These are phyloP conservation scores for Gracilaria caudata DNA, from an alignment of 23 red algal genomes.

Conservation along the genomic window DNA sequence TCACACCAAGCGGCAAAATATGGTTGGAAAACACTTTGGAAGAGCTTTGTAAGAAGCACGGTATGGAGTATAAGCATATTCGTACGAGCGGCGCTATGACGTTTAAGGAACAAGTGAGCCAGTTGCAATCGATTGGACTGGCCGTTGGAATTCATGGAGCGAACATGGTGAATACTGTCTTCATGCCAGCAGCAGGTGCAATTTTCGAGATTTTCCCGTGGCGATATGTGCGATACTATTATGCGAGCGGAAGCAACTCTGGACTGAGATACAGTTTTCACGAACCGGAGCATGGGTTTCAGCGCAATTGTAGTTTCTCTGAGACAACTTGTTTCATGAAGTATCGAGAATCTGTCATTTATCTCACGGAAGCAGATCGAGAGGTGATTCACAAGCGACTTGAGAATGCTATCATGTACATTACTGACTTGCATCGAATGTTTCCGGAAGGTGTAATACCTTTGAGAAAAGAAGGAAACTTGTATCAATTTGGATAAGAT, in stretches of 20 bases:
- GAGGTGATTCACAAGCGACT: slow-evolving; percentile 42
- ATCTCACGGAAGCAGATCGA: slow-evolving; percentile 36
- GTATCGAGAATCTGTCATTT: slow-evolving; percentile 70
- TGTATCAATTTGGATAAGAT: slow-evolving; percentile 62
- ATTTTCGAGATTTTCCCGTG: slow-evolving; percentile 84
- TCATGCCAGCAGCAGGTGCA: slow-evolving; percentile 59
- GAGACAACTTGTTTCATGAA: slow-evolving; percentile 48
- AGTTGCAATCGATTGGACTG: slow-evolving; percentile 48
- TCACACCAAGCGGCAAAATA: slow-evolving; percentile 21
- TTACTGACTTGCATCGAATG: slow-evolving; percentile 29
- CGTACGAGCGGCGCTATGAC: slow-evolving; percentile 18
- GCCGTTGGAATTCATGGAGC: slow-evolving; percentile 79
- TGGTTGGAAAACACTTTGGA: slow-evolving; percentile 52
- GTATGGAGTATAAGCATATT: slow-evolving; percentile 42
- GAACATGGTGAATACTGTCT: slow-evolving; percentile 79
- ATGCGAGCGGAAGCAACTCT: slow-evolving; percentile 68
- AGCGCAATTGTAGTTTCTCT: slow-evolving; percentile 50
- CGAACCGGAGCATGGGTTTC: slow-evolving; percentile 41
- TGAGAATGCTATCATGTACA: slow-evolving; percentile 52
- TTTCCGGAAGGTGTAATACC: slow-evolving; percentile 64
- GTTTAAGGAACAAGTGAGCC: slow-evolving; percentile 54
- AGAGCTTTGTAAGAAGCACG: slow-evolving; percentile 48
- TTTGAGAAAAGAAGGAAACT: slow-evolving; percentile 35
- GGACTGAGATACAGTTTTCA: slow-evolving; percentile 74
- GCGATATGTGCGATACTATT: slow-evolving; percentile 70